Base-by-base conservation (phyloP, 768 basidiomycete genomes). In the Kwoniella dendrophila region DNA sequence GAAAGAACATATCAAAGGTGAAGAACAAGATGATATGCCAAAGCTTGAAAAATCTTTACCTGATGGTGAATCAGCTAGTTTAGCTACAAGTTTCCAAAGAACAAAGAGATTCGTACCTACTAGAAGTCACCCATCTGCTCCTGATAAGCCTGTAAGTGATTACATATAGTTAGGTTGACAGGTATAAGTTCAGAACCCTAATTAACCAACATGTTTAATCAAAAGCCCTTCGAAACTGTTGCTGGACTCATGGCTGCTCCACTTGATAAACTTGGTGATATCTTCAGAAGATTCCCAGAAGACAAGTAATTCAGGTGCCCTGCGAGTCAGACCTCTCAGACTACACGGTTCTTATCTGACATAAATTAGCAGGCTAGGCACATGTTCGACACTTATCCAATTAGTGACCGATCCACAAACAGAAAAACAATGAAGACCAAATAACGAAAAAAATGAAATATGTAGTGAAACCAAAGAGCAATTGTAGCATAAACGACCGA, bases 101-200 rank as follows among this genome's bases (percentile, higher is more conserved):
- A 69, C 68, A 26, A 69, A 69, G 49, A 63, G 56, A 52, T 69
- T 69, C 49, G 68, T 69, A 0, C 68, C 68, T 11, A 69, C 63
- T 24, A 53, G 68, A 50, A 55, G 51, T 20, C 68, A 69, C 51
- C 68, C 68, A 8, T 43, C 18, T 1, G 64, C 68, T 4, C 68
- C 68, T 47, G 61, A 69, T 38, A 59, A 66, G 61, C 68, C 68
- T n/a, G 64, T 66, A 26, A 63, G 68, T 69, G 45, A 3, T 16
- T 6, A 1, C 18, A 16, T 22, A 3, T 52, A 27, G 24, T 4
- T 10, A 11, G 50, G 36, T 18, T 38, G 36, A 38, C 8, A 8
- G 18, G 36, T 18, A 8, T 38, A 18, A 8, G 36, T 38, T 18
- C 36, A n/a, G n/a, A n/a, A n/a, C 36, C 36, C 8, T 18, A 38